A percentile compares a stretch with the other conserved stretches of the same genome.
These are phyloP conservation scores for Salinomyces thailandicus DNA, from an alignment of 2,329 filamentous ascomycete genomes.

Conservation along the genomic window DNA sequence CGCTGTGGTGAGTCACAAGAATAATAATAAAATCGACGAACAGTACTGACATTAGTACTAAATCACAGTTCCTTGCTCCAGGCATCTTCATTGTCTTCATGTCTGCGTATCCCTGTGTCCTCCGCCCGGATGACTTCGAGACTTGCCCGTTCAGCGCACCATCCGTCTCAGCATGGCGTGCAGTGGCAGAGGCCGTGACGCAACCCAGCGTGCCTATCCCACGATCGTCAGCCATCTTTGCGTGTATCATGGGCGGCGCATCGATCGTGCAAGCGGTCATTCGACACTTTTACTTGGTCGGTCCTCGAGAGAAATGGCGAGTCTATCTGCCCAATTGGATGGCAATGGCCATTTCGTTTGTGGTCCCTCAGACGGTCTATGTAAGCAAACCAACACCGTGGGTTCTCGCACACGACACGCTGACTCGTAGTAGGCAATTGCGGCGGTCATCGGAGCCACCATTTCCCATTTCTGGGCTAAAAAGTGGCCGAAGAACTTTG, in stretches of 20 bases:
- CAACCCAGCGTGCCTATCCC: constrained; percentile 48
- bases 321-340: constrained; percentile 53
- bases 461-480: constrained; percentile 45
- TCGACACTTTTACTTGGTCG: constrained; percentile 46
- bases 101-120: constrained; percentile 58
- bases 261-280: constrained; percentile 43
- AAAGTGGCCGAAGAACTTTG: constrained; percentile 43
- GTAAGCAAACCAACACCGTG: too few species aligned
- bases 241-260: constrained; percentile 45
- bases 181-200: constrained; percentile 54
- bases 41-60: too few species aligned
- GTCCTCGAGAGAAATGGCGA: constrained; percentile 44
- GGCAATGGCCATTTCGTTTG: constrained; percentile 49
- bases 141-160: constrained; percentile 52
- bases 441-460: constrained; percentile 47
- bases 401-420: too few species aligned
- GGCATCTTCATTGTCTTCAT: constrained; percentile 57
- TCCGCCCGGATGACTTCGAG: constrained; percentile 37
- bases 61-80: constrained; percentile 47
- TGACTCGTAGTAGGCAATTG: constrained; percentile 39
- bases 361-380: constrained; percentile 41
- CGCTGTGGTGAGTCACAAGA: background rate
- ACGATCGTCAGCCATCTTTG: constrained; percentile 45
- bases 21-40: too few species aligned
- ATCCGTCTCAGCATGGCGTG: constrained; percentile 55